Percentiles rank a stretch among this genome's conserved stretches.
Conservation (phyloP, 139 green algal species). For the Edaphochlamys debaryana region DNA sequence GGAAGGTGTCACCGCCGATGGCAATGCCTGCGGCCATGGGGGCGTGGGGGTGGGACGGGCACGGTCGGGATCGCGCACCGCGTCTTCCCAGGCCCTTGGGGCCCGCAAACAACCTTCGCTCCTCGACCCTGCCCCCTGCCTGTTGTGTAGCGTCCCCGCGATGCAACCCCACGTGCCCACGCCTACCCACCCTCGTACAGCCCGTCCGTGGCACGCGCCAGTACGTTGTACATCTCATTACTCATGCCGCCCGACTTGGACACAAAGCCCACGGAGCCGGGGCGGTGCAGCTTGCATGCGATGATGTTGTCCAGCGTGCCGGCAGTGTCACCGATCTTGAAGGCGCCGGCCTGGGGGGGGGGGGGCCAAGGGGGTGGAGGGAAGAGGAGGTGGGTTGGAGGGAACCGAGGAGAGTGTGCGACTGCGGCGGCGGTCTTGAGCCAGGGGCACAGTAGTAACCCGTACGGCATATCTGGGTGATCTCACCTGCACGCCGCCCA, state of each 20-base stretch:
- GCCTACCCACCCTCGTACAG: slow-evolving; percentile 85
- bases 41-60: not conserved
- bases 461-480: too few relatives aligned
- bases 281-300: slow-evolving; percentile 91
- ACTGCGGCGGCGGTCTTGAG: too few relatives aligned
- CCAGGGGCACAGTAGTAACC: too few relatives aligned
- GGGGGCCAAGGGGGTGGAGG: not conserved
- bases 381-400: not conserved
- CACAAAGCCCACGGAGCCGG: slow-evolving; percentile 93
- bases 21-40: slow-evolving; percentile 87
- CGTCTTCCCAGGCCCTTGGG: not conserved
- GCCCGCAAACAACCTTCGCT: too few relatives aligned
- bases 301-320: slow-evolving; percentile 98
- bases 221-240: slow-evolving; percentile 98
- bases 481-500: slow-evolving; percentile 89
- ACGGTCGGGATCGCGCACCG: too few relatives aligned
- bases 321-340: slow-evolving; percentile 96
- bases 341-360: slow-evolving; percentile 83
- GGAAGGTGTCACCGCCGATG: slow-evolving; percentile 94
- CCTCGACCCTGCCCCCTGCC: too few relatives aligned
- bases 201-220: slow-evolving; percentile 89
- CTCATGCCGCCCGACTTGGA: slow-evolving; percentile 94
- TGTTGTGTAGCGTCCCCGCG: too few relatives aligned
- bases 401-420: too few relatives aligned
- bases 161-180: too few relatives aligned